Percentiles rank a stretch among this genome's conserved stretches.
Evolutionary conservation across 192 early-diverging fungal species (phyloP).

Genomic region (Spizellomyces punctatus): DNA sequence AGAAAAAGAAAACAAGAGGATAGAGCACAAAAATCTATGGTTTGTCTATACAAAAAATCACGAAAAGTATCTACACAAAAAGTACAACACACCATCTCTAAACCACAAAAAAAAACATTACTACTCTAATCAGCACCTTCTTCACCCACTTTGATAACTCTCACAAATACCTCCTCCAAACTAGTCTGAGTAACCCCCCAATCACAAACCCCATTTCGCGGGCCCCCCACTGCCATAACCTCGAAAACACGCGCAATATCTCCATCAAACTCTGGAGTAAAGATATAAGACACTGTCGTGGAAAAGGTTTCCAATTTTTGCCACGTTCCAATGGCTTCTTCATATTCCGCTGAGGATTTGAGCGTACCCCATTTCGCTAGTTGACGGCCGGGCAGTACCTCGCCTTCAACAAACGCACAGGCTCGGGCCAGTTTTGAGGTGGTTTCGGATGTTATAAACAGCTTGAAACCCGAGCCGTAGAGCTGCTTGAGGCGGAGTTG

Average conservation of each 20-base stretch:
- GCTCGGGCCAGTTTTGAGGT: slow-evolving; percentile 16
- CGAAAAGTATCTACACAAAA: too few relatives aligned
- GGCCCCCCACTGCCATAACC: slow-evolving; percentile 49
- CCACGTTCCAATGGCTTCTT: slow-evolving; percentile 16
- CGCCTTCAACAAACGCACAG: slow-evolving; percentile 36
- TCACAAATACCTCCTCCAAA: slow-evolving; percentile 72
- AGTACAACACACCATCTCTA: too few relatives aligned
- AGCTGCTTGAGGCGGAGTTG: slow-evolving; percentile 68
- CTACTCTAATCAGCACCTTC: too few relatives aligned
- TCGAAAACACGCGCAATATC: slow-evolving; percentile 41
- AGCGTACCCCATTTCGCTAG: background rate
- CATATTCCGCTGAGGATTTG: background rate
- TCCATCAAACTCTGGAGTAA: slow-evolving; percentile 53
- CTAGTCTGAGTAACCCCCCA: slow-evolving; percentile 73
- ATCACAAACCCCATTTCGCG: slow-evolving; percentile 64
- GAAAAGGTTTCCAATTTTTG: slow-evolving; percentile 62
- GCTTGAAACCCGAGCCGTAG: slow-evolving; percentile 73
- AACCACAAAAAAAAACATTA: too few relatives aligned
- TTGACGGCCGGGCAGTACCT: slow-evolving; percentile 4
- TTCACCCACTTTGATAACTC: slow-evolving; percentile 45
- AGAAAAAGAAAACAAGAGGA: too few relatives aligned
- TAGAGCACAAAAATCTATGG: too few relatives aligned
- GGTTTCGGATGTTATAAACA: slow-evolving; percentile 59
- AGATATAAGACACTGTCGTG: slow-evolving; percentile 65
- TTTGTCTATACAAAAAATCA: too few relatives aligned